phyloP scores from a whole-genome alignment of 768 basidiomycete species.

The Auriculariales sp. region DNA sequence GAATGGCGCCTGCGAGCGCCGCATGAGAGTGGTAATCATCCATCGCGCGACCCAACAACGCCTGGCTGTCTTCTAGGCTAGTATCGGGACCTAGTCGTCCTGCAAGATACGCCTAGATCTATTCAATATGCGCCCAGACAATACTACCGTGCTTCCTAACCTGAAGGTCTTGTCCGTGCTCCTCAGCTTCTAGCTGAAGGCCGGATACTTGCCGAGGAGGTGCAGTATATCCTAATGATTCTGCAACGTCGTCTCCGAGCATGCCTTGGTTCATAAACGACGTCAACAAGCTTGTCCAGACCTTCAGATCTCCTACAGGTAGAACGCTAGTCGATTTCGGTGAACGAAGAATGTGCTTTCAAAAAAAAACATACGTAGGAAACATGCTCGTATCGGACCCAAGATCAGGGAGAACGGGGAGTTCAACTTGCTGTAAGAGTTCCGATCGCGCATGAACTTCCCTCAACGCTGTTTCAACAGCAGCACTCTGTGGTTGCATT shows the following conservation, averaged over 20 bases:
- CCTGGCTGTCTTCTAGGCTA: constrained; percentile 21
- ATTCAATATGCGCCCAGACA: background rate
- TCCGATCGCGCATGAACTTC: too few relatives aligned
- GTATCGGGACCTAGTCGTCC: constrained; percentile 41
- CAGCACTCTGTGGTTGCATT: too few relatives aligned
- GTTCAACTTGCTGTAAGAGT: too few relatives aligned
- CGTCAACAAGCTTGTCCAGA: background rate
- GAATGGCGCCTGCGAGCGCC: too few relatives aligned
- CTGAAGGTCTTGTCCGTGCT: constrained; percentile 41
- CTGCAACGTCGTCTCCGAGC: constrained; percentile 36
- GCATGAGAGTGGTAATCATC: constrained; percentile 43
- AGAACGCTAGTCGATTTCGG: too few relatives aligned
- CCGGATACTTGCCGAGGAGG: constrained; percentile 31
- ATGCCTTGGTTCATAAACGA: constrained; percentile 33
- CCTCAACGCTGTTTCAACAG: too few relatives aligned
- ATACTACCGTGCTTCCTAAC: constrained; percentile 22
- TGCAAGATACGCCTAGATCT: constrained; percentile 36
- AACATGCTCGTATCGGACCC: too few relatives aligned
- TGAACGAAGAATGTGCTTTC: too few relatives aligned
- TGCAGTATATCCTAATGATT: constrained; percentile 36
- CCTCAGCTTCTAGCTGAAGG: constrained; percentile 44
- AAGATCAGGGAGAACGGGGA: too few relatives aligned
- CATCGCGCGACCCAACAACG: constrained; percentile 27
- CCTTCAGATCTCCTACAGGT: too few relatives aligned
- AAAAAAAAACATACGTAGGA: too few relatives aligned